A percentile compares a stretch with the other conserved stretches of the same genome.
These are phyloP conservation scores for Eucalyptus sideroxylon DNA, from an alignment of 345 rosid genomes.

Conservation along the genomic window DNA sequence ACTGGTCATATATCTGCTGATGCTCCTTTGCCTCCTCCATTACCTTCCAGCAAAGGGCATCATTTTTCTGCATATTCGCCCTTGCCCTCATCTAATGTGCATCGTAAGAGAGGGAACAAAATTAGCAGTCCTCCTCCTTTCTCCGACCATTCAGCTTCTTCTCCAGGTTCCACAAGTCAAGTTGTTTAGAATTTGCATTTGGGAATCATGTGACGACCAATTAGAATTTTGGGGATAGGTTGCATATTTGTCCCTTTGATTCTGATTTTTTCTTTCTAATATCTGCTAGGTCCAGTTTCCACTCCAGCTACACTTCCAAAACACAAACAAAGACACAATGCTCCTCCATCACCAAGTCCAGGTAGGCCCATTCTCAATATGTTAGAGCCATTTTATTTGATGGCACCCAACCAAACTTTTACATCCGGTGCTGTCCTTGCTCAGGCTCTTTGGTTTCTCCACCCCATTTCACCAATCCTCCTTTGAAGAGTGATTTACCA, in stretches of 20 bases:
- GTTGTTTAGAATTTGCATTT: not conserved
- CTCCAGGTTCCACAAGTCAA: not conserved
- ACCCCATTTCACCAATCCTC: slow-evolving; percentile 11
- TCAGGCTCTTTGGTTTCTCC: slow-evolving; percentile 27
- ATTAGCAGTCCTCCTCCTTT: not conserved
- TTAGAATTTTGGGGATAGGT: not conserved
- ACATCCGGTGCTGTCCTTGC: not conserved
- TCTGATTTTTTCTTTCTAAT: not conserved
- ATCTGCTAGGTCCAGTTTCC: slow-evolving; percentile 18
- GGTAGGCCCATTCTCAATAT: slow-evolving; percentile 15
- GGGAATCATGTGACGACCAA: not conserved
- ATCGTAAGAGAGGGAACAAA: not conserved
- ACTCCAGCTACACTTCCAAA: slow-evolving; percentile 26
- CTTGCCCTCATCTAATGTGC: not conserved
- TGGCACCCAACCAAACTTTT: not conserved
- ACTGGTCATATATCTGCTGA: not conserved
- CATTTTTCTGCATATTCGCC: not conserved
- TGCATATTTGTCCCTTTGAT: not conserved
- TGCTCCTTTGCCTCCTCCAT: not conserved
- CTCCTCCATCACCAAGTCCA: slow-evolving; percentile 34
- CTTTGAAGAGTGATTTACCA: slow-evolving; percentile 15
- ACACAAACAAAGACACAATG: slow-evolving; percentile 15
- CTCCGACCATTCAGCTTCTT: not conserved
- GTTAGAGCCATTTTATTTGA: not conserved
- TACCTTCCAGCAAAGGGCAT: not conserved